phyloP scores from a whole-genome alignment of 1,284 basidiomycete species.

The Trametes versicolor region DNA sequence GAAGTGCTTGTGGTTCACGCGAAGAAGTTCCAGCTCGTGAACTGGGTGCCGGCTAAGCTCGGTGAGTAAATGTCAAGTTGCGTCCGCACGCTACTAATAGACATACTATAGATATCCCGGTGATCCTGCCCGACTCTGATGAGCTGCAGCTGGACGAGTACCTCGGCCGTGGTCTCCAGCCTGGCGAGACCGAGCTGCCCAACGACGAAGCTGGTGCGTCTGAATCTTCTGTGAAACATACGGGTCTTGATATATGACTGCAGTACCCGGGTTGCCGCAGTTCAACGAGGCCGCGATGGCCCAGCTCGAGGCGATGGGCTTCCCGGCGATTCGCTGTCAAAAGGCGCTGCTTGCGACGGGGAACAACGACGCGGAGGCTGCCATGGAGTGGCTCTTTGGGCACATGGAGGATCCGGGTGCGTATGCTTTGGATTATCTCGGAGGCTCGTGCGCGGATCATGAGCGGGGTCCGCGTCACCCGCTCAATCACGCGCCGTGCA shows the following conservation, averaged over 20 bases:
- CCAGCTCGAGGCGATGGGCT: conserved; percentile 89
- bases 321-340: conserved; percentile 84
- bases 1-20: conserved; percentile 91
- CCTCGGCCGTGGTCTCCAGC: conserved; percentile 79
- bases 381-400: conserved; percentile 96
- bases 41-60: conserved; percentile 97
- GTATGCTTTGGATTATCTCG: conserved; percentile 28
- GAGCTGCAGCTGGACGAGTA: conserved; percentile 74
- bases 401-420: conserved; percentile 95
- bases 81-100: background rate
- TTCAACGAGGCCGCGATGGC: conserved; percentile 81
- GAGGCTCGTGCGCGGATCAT: too few relatives aligned
- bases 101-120: conserved; percentile 77
- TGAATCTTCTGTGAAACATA: background rate
- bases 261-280: conserved; percentile 56
- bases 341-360: conserved; percentile 93
- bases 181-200: conserved; percentile 79
- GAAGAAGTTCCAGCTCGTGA: conserved; percentile 95
- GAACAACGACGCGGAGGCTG: conserved; percentile 79
- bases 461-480: too few relatives aligned
- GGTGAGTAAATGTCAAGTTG: conserved; percentile 53
- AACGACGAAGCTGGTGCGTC: conserved; percentile 55
- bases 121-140: conserved; percentile 76
- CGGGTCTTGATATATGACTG: background rate
- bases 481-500: too few relatives aligned